Percentiles rank a stretch among this genome's conserved stretches.
phyloP scores from a whole-genome alignment of 768 basidiomycete genomes.

The Bullera alba region DNA sequence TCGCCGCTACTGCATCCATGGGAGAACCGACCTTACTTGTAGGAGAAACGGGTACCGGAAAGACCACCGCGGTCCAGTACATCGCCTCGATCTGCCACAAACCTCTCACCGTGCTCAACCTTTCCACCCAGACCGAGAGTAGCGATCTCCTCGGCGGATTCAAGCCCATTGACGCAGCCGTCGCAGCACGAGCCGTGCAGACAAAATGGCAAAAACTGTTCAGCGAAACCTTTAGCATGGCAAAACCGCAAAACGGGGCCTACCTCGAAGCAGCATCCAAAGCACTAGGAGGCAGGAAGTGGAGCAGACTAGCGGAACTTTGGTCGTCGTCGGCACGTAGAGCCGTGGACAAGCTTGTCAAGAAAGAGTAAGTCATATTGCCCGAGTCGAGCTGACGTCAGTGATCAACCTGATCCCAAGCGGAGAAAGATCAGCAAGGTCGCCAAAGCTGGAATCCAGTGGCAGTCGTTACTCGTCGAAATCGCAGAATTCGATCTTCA shows the following conservation, averaged over 20 bases:
- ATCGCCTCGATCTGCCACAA: conserved; percentile 69
- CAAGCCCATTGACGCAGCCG: conserved; percentile 83
- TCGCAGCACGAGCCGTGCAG: conserved; percentile 66
- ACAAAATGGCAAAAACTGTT: conserved; percentile 73
- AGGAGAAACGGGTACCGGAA: conserved; percentile 98
- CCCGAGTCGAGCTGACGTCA: neutral
- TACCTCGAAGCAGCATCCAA: conserved; percentile 75
- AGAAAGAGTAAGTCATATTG: conserved; percentile 9
- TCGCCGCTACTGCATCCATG: conserved; percentile 64
- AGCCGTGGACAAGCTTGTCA: conserved; percentile 51
- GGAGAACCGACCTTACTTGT: conserved; percentile 82
- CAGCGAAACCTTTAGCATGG: conserved; percentile 69
- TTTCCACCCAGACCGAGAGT: conserved; percentile 93
- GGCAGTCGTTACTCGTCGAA: conserved; percentile 62
- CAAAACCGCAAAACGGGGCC: conserved; percentile 70
- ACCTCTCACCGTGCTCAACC: conserved; percentile 77
- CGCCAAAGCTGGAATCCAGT: conserved; percentile 48
- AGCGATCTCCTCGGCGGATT: conserved; percentile 91
- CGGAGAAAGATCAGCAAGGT: conserved; percentile 58
- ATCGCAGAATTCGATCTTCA: conserved; percentile 79
- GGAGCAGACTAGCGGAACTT: conserved; percentile 72
- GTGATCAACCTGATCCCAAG: conserved; percentile 46
- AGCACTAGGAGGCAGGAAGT: conserved; percentile 72
- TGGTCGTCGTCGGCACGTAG: conserved; percentile 55
- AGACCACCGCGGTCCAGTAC: conserved; percentile 85